Percentiles rank a stretch among this genome's conserved stretches.
These are phyloP conservation scores for Apiospora aurea DNA, from an alignment of 2,329 filamentous ascomycete species.

Conservation along the genomic window DNA sequence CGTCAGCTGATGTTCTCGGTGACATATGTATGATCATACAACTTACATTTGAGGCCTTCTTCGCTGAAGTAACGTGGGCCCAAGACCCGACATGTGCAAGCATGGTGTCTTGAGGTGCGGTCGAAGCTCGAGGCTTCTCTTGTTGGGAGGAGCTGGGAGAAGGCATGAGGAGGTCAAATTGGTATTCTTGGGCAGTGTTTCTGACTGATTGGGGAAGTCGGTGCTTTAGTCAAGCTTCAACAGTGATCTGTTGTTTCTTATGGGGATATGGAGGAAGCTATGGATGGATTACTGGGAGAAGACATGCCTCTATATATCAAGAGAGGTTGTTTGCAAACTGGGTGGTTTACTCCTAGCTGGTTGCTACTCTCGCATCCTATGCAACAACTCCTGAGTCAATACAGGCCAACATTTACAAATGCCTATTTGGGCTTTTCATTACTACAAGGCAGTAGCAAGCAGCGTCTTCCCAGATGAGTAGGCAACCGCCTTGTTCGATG, in stretches of 20 bases:
- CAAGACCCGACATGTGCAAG: background rate
- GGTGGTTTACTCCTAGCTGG: background rate
- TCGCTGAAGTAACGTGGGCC: background rate
- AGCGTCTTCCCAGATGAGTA: background rate
- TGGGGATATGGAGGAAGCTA: background rate
- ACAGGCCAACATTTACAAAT: slow-evolving; percentile 3
- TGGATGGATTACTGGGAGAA: background rate
- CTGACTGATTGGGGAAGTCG: background rate
- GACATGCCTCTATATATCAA: background rate
- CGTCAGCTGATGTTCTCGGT: background rate
- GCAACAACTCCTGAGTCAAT: background rate
- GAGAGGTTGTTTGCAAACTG: background rate
- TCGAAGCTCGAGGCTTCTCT: background rate
- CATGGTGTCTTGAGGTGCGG: background rate
- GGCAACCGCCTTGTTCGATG: background rate
- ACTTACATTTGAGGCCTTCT: background rate
- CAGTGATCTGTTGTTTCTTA: background rate
- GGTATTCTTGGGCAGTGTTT: background rate
- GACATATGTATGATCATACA: background rate
- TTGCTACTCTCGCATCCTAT: background rate
- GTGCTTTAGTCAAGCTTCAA: background rate
- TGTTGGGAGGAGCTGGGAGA: background rate
- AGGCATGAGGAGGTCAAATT: background rate
- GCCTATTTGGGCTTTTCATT: no score
- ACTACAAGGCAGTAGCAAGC: background rate